A percentile compares a stretch with the other conserved stretches of the same genome.
These are phyloP conservation scores for Alternaria novae-zelandiae DNA, from an alignment of 2,329 filamentous ascomycete genomes.

Conservation along the genomic window DNA sequence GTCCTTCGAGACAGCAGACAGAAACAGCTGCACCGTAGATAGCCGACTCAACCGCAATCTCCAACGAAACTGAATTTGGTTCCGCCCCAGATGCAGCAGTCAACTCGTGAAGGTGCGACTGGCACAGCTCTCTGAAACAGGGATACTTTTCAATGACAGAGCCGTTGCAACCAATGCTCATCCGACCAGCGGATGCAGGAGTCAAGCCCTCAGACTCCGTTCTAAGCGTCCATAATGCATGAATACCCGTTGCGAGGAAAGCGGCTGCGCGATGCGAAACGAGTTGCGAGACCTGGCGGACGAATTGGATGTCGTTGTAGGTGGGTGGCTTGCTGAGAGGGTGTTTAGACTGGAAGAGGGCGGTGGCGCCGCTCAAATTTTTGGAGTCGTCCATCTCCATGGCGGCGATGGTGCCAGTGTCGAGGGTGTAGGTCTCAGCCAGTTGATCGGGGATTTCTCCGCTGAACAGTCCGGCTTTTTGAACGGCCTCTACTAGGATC, in stretches of 20 bases:
- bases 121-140: constrained; percentile 66
- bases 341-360: constrained; percentile 60
- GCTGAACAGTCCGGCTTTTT: constrained; percentile 61
- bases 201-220: constrained; percentile 56
- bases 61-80: constrained; percentile 63
- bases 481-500: constrained; percentile 65
- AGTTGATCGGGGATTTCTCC: constrained; percentile 63
- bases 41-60: constrained; percentile 75
- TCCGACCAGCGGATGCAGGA: constrained; percentile 43
- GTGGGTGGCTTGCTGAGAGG: constrained; percentile 54
- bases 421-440: constrained; percentile 63
- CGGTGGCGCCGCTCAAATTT: constrained; percentile 48
- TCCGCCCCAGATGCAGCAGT: constrained; percentile 50
- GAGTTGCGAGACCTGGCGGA: constrained; percentile 59
- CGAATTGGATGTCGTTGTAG: constrained; percentile 60
- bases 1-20: constrained; percentile 48
- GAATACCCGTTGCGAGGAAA: constrained; percentile 68
- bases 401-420: constrained; percentile 64
- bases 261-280: constrained; percentile 66
- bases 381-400: constrained; percentile 59
- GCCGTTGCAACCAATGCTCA: constrained; percentile 75
- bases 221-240: constrained; percentile 65
- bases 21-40: constrained; percentile 78
- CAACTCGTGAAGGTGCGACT: constrained; percentile 68
- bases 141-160: constrained; percentile 82